Evolutionary conservation across 495 filamentous ascomycete species (phyloP).

Genomic region (Penicillium riverlandense): DNA sequence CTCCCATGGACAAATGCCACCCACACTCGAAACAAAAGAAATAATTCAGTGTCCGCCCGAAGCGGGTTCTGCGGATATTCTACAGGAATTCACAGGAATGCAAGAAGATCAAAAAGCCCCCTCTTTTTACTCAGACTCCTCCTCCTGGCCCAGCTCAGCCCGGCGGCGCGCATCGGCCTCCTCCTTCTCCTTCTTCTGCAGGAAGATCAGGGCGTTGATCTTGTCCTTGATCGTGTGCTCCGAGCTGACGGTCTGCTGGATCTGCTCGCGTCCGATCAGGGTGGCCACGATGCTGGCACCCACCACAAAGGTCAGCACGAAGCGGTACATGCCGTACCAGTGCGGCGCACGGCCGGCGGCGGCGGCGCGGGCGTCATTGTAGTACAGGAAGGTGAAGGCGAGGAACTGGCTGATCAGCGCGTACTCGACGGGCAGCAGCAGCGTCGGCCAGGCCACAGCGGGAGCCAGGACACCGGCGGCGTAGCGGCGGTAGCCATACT

Average conservation of each 20-base stretch:
- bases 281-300: slow-evolving; percentile 80
- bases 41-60: slow-evolving; percentile 16
- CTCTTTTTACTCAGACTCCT: slow-evolving; percentile 37
- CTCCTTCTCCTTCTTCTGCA: slow-evolving; percentile 54
- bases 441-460: slow-evolving; percentile 86
- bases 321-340: slow-evolving; percentile 93
- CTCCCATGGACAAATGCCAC: too few relatives aligned
- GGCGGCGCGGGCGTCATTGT: slow-evolving; percentile 72
- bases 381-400: slow-evolving; percentile 84
- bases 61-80: slow-evolving; percentile 25
- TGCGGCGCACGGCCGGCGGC: slow-evolving; percentile 73
- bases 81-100: slow-evolving; percentile 31
- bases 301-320: slow-evolving; percentile 90
- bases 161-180: slow-evolving; percentile 50
- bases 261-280: slow-evolving; percentile 79
- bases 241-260: slow-evolving; percentile 49
- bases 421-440: slow-evolving; percentile 79
- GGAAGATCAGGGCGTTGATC: slow-evolving; percentile 54
- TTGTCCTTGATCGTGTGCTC: slow-evolving; percentile 51
- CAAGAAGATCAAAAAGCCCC: slow-evolving; percentile 17
- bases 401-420: slow-evolving; percentile 87
- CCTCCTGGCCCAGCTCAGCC: slow-evolving; percentile 26
- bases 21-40: slow-evolving; percentile 4
- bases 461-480: slow-evolving; percentile 76
- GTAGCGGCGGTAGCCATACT: slow-evolving; percentile 69